phyloP scores from a whole-genome alignment of 345 rosid genomes.

The Schrenkiella parvula region DNA sequence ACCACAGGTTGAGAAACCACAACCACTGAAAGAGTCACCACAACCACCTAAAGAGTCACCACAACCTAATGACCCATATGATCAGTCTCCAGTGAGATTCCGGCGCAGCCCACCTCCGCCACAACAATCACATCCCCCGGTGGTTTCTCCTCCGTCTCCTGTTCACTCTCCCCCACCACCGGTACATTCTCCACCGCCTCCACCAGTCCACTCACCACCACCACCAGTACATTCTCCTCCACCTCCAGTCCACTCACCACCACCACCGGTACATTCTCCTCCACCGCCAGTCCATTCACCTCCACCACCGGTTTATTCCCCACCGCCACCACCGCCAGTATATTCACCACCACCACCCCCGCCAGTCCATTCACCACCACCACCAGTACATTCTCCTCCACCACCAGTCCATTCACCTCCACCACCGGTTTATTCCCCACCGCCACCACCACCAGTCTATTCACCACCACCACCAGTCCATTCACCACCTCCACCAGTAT shows the following conservation, averaged over 20 bases:
- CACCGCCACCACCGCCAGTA: not conserved
- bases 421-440: not conserved
- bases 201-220: not conserved
- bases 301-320: not conserved
- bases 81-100: conserved; percentile 29
- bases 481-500: conserved; percentile 9
- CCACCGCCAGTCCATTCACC: not conserved
- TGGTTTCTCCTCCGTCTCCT: not conserved
- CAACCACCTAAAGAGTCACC: conserved; percentile 29
- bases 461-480: conserved; percentile 5
- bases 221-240: not conserved
- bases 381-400: not conserved
- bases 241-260: not conserved
- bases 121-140: conserved; percentile 24
- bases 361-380: not conserved
- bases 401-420: not conserved
- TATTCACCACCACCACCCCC: not conserved
- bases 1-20: conserved; percentile 11
- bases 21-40: not conserved
- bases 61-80: conserved; percentile 28
- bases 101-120: conserved; percentile 38
- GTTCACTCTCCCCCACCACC: conserved; percentile 17
- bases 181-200: not conserved
- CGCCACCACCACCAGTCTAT: not conserved
- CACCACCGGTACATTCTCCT: not conserved